Evolutionary conservation across 768 basidiomycete species (phyloP), one percentile per base, ranked within the genome.

Genomic region (Mycena capillaripes): DNA sequence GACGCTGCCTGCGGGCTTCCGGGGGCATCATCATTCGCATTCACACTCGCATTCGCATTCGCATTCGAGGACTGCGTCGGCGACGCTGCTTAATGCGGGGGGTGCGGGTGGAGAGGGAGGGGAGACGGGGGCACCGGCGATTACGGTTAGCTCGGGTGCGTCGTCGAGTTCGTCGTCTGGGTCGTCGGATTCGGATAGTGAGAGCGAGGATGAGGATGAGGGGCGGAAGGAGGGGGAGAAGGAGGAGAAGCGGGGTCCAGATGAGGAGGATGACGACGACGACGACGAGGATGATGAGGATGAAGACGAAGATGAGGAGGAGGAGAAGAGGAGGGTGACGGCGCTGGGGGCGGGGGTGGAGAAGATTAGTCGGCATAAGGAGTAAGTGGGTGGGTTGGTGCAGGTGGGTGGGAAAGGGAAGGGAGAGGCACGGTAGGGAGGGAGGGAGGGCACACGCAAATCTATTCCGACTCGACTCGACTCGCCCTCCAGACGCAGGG

Each of bases 1-100:
- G 79, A 75, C 66, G 84, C 77, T 57, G 82, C 82, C 52, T 81
- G 74, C 75, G 86, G 84, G 67, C 81, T 56, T 74, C 29, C 70
- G 75, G 44, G 78, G 72, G 30, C 78, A 79, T 40, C 79, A 83
- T 48, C 79, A 80, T 38, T 19, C 14, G 5, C 65, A 66, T 12
- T 44, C 71, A 44, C 71, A 74, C 61, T 25, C 53, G 34, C 69
- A 64, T 23, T 56, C 61, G 62, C 69, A 70, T 25, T 32, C 19
- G 66, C 69, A 70, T 11, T 14, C 17, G 36, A 9, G 77, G 29
- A 78, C 75, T 30, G 78, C 77, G 62, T 76, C 77, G 50, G 34
- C 29, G 10, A 21, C 34, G 19, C 34, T 25, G 32, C 38, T 19
- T 32, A 32, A 19, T 32, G 46, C 3, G 17, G 66, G 14, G 3